Evolutionary conservation across 371 early-diverging fungal species (phyloP).

Genomic region (Encephalitozoon cuniculi): DNA sequence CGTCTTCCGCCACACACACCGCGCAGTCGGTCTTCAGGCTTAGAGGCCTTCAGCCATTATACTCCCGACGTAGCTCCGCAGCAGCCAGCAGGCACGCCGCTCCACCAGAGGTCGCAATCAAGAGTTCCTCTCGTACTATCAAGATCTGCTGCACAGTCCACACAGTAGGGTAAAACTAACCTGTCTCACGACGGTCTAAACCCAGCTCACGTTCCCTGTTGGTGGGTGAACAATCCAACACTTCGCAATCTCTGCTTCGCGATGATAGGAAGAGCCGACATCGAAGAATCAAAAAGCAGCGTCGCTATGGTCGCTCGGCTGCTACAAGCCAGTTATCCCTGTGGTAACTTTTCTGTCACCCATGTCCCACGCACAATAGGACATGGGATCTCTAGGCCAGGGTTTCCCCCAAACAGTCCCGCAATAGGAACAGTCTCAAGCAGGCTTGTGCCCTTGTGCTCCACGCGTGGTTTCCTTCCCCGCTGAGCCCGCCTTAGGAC

Average conservation of each 20-base stretch:
- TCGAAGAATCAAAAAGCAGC: slow-evolving; percentile 68
- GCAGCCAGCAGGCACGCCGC: slow-evolving; percentile 62
- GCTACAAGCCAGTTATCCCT: slow-evolving; percentile 68
- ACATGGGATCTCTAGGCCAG: slow-evolving; percentile 66
- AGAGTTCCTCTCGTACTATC: slow-evolving; percentile 65
- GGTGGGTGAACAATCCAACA: slow-evolving; percentile 66
- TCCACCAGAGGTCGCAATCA: slow-evolving; percentile 63
- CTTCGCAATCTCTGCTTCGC: slow-evolving; percentile 65
- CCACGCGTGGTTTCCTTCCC: slow-evolving; percentile 35
- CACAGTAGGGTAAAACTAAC: slow-evolving; percentile 68
- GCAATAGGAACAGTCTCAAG: slow-evolving; percentile 63
- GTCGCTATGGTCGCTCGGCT: slow-evolving; percentile 66
- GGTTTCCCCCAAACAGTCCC: slow-evolving; percentile 59
- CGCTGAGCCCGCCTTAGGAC: slow-evolving; percentile 38
- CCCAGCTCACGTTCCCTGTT: slow-evolving; percentile 68
- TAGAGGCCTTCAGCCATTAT: slow-evolving; percentile 65
- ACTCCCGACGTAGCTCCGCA: slow-evolving; percentile 64
- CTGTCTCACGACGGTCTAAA: slow-evolving; percentile 68
- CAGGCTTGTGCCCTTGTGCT: slow-evolving; percentile 64
- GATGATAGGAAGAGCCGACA: slow-evolving; percentile 68
- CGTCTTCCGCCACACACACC: slow-evolving; percentile 1
- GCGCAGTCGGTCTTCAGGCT: slow-evolving; percentile 62
- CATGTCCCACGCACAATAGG: slow-evolving; percentile 63
- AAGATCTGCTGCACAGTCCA: slow-evolving; percentile 63
- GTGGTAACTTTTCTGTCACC: slow-evolving; percentile 68